Conservation (phyloP, 495 filamentous ascomycete genomes). For the Talaromyces borbonicus region DNA sequence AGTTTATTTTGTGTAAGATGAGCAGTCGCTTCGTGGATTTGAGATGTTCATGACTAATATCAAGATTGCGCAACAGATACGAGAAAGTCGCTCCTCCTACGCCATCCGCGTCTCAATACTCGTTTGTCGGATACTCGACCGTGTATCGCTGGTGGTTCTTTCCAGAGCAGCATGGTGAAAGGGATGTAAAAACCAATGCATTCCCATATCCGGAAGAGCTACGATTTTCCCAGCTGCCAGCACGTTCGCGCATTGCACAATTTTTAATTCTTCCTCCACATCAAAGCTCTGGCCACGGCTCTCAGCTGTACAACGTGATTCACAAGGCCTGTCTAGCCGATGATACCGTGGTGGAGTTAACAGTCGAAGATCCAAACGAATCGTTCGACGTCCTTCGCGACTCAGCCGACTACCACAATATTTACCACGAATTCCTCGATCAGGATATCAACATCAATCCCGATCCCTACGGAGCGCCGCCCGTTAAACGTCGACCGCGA, state of each 20-base stretch:
- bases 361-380: constrained; percentile 94
- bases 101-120: constrained; percentile 47
- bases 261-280: constrained; percentile 89
- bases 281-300: constrained; percentile 69
- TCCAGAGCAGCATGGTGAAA: constrained; percentile 21
- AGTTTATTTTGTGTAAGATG: constrained; percentile 58
- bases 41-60: constrained; percentile 7
- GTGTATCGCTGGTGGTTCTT: constrained; percentile 66
- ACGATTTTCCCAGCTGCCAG: constrained; percentile 42
- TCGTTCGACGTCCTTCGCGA: constrained; percentile 88
- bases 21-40: background rate
- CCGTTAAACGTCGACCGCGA: constrained; percentile 28
- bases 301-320: constrained; percentile 70
- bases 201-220: constrained; percentile 32
- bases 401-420: constrained; percentile 62
- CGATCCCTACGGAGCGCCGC: constrained; percentile 25
- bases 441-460: constrained; percentile 35
- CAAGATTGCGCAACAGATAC: constrained; percentile 37
- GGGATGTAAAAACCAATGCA: constrained; percentile 25
- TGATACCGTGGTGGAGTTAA: constrained; percentile 64
- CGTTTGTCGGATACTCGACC: constrained; percentile 77
- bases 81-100: constrained; percentile 46
- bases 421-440: constrained; percentile 39
- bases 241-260: constrained; percentile 80
- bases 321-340: constrained; percentile 53